Evolutionary conservation across 108 stramenopile species (phyloP), one percentile per base, ranked within the genome.

Genomic region (Chaetoceros tenuissimus): DNA sequence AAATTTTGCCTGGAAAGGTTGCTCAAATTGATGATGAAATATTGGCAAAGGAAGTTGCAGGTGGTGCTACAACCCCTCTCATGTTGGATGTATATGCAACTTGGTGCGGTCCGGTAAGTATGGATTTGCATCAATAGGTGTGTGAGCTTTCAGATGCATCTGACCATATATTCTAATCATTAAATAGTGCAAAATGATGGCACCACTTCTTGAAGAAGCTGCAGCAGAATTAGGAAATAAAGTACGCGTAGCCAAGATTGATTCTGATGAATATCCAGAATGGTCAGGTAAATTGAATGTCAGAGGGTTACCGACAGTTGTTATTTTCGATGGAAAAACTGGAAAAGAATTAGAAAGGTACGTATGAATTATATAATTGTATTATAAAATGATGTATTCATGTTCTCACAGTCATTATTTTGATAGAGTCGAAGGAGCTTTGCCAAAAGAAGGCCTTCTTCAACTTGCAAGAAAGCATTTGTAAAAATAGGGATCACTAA

Each of bases 91-190:
- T 88, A 3, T 91, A 81, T 53, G 88, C 94, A 17, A 81, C 80
- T 2, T 95, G 89, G 89, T 95, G 94, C 50, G 94, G 94, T 1
- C 94, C 94, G 2, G n/a, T n/a, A n/a, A n/a, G n/a, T n/a, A n/a
- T n/a, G n/a, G n/a, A n/a, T n/a, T n/a, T n/a, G n/a, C n/a, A n/a
- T n/a, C n/a, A n/a, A n/a, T n/a, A n/a, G n/a, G n/a, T n/a, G n/a
- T n/a, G n/a, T n/a, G n/a, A n/a, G n/a, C n/a, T n/a, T n/a, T n/a
- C n/a, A n/a, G n/a, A n/a, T n/a, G n/a, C n/a, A n/a, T n/a, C n/a
- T n/a, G n/a, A n/a, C n/a, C n/a, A n/a, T n/a, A n/a, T n/a, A n/a
- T n/a, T n/a, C n/a, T n/a, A n/a, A n/a, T n/a, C n/a, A n/a, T n/a
- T n/a, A n/a, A n/a, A n/a, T n/a, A n/a, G n/a, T 94, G 94, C 59